Evolutionary conservation across 257 asterid species (phyloP), one percentile per base, ranked within the genome.

Genomic region (Cruciata laevipes): DNA sequence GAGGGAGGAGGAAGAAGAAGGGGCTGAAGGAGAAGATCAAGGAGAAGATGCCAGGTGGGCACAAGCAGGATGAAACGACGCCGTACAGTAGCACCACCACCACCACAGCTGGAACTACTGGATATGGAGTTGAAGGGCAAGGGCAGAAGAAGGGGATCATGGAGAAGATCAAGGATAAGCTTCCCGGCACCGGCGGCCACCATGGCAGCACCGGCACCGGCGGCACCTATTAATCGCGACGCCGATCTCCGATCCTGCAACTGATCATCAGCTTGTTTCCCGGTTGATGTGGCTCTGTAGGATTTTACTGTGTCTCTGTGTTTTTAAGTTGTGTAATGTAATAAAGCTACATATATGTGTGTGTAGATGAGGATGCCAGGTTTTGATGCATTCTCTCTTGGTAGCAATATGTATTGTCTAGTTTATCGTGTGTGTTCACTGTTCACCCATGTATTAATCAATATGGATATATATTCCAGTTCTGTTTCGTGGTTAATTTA

Each of bases 91-190:
- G 64, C 4, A 59, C 75, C 0, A 47, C 77, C 2, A 59, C 77
- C 0, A 47, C 77, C 0, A 20, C 78, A 16, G 37, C 76, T 0
- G 60, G 74, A 10, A 37, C 76, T 0, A 52, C 79, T 23, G 82
- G 77, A 1, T 44, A 72, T 64, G 81, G 75, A 0, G 40, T 56
- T 5, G 81, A 74, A 8, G 69, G 63, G 3, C 74, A 76, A 18
- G 94, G 69, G 5, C 25, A 77, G 87, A 89, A 91, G 88, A 89
- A 89, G 66, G 96, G 96, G 7, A 31, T 87, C 53, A 67, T 87
- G 86, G 96, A 83, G 0, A 89, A 85, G 75, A 88, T 91, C 42
- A 91, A 86, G 88, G 98, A 91, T 32, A 91, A 91, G 83, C 63
- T 91, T 16, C 95, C 96, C 7, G 61, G 61, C 0, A 93, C 84